Conservation (phyloP, 2,329 filamentous ascomycete genomes). For the Hypocrella siamensis region DNA sequence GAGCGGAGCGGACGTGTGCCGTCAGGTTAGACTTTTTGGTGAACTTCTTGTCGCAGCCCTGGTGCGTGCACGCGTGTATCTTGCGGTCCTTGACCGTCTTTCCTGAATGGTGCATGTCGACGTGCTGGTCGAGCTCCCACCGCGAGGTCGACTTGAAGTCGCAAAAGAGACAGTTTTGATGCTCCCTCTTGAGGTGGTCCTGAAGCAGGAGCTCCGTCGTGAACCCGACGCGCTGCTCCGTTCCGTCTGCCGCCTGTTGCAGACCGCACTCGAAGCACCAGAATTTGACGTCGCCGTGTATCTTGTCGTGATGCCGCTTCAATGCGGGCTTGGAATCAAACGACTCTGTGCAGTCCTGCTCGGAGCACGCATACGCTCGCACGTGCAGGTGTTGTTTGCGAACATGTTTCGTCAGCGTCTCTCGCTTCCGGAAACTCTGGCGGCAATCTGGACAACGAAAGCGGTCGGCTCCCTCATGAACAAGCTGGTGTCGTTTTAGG, state of each 20-base stretch:
- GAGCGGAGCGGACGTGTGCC: constrained; percentile 61
- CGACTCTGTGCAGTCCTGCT: constrained; percentile 43
- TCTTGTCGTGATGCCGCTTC: constrained; percentile 51
- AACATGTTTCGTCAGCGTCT: constrained; percentile 73
- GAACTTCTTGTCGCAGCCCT: constrained; percentile 60
- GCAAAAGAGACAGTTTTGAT: constrained; percentile 65
- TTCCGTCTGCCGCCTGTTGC: constrained; percentile 20
- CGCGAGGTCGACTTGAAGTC: constrained; percentile 50
- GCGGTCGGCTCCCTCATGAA: constrained; percentile 58
- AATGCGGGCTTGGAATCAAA: constrained; percentile 63
- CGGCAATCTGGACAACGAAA: constrained; percentile 63
- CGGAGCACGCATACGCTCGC: constrained; percentile 55
- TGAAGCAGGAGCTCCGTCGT: constrained; percentile 56
- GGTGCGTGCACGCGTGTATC: constrained; percentile 48
- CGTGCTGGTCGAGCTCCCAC: constrained; percentile 56
- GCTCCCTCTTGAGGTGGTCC: constrained; percentile 55
- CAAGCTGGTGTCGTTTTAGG: constrained; percentile 60
- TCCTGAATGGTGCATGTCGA: constrained; percentile 61
- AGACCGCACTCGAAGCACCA: constrained; percentile 60
- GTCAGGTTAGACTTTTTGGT: constrained; percentile 73
- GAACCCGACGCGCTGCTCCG: constrained; percentile 40
- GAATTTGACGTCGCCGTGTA: constrained; percentile 55
- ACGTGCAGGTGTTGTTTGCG: constrained; percentile 57
- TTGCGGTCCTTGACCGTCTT: constrained; percentile 46
- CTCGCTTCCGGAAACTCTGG: constrained; percentile 72